phyloP scores from a whole-genome alignment of 2,329 filamentous ascomycete species.

The Reticulascus tulasneorum region DNA sequence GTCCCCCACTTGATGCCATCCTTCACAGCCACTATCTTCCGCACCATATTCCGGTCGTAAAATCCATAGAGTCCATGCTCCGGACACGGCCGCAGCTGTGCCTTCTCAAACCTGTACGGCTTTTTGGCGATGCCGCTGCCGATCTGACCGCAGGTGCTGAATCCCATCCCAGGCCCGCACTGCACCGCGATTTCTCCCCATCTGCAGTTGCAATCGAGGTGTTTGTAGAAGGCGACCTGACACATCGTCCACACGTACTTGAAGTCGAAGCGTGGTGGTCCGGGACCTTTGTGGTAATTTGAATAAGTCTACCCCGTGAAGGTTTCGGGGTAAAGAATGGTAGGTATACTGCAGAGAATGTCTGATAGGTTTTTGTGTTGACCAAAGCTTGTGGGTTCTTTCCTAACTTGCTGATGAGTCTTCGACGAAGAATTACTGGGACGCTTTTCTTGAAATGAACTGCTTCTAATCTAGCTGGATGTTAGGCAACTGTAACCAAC shows the following conservation, averaged over 20 bases:
- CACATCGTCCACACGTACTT: conserved; percentile 39
- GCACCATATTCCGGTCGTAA: conserved; percentile 45
- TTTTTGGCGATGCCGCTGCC: conserved; percentile 25
- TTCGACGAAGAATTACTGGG: too few relatives aligned
- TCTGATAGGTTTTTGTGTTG: too few relatives aligned
- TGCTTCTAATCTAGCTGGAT: too few relatives aligned
- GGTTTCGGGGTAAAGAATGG: too few relatives aligned
- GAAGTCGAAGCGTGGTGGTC: conserved; percentile 8
- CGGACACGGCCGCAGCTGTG: conserved; percentile 34
- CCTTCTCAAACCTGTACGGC: conserved; percentile 30
- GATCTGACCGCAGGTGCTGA: conserved; percentile 42
- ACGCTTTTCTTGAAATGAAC: too few relatives aligned
- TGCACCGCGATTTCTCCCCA: conserved; percentile 45
- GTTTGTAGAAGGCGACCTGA: conserved; percentile 41
- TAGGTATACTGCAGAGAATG: too few relatives aligned
- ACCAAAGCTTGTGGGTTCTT: too few relatives aligned
- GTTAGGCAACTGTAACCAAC: too few relatives aligned
- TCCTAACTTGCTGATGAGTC: too few relatives aligned
- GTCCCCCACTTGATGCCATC: conserved; percentile 43
- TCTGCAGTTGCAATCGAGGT: conserved; percentile 46
- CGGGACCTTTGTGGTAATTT: too few relatives aligned
- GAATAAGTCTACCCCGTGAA: too few relatives aligned
- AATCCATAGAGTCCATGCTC: conserved; percentile 31
- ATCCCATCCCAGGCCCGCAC: conserved; percentile 47
- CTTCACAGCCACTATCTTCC: conserved; percentile 41